These are phyloP conservation scores for Combretum micranthum DNA, from an alignment of 345 rosid species.

Conservation along the genomic window DNA sequence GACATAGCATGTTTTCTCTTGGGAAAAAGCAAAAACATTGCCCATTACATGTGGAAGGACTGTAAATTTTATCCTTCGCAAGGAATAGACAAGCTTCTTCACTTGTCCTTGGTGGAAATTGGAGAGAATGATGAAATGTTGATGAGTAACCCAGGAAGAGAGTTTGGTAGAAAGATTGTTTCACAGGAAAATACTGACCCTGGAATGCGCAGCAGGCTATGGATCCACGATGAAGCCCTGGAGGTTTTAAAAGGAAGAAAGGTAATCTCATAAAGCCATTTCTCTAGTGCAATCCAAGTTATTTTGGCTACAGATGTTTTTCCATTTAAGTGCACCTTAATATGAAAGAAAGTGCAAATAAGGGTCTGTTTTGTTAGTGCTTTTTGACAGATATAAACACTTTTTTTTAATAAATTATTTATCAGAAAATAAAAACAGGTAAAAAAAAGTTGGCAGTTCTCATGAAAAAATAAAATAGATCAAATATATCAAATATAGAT, in stretches of 20 bases:
- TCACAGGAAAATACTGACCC: too few relatives aligned
- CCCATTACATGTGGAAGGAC: slow-evolving; percentile 2
- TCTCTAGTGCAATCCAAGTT: too few relatives aligned
- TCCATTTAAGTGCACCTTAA: too few relatives aligned
- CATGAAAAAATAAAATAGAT: too few relatives aligned
- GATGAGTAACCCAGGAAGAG: slow-evolving; percentile 1
- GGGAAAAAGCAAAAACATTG: neutral
- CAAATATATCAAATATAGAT: too few relatives aligned
- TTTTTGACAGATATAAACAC: too few relatives aligned
- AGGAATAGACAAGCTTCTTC: neutral
- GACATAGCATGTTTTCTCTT: slow-evolving; percentile 14
- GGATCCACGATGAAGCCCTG: neutral
- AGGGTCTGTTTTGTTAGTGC: too few relatives aligned
- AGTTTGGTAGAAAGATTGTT: neutral
- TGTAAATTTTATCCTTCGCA: neutral
- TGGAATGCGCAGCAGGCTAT: neutral
- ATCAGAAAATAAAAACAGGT: too few relatives aligned
- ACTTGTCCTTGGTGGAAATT: neutral
- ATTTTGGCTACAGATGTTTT: too few relatives aligned
- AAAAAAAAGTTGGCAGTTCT: too few relatives aligned
- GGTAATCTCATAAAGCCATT: neutral
- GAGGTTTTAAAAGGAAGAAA: neutral
- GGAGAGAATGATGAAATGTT: neutral
- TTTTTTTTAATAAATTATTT: too few relatives aligned
- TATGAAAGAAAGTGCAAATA: too few relatives aligned